Base-by-base conservation (phyloP, 495 filamentous ascomycete species). In the Trichoderma orchidacearum region DNA sequence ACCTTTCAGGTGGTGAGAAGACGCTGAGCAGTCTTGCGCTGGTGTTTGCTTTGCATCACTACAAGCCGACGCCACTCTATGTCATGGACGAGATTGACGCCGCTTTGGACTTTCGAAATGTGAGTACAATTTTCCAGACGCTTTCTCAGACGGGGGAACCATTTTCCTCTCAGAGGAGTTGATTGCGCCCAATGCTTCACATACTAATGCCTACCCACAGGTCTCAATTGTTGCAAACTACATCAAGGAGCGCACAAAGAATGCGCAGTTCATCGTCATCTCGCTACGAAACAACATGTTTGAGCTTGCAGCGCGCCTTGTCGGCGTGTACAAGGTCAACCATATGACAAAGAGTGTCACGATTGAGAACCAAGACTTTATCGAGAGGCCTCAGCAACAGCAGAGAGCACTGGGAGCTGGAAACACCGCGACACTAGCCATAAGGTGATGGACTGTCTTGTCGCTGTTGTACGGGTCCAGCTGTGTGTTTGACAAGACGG, bases 61-160 rank as follows among this genome's bases (percentile, higher is more conserved):
- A 96, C 66, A 95, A 95, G 72, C 93, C 93, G 6, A 98, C 93
- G 36, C 93, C 93, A 58, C 70, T 98, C 57, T 98, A 98, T 70
- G 93, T 98, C 54, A 98, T 98, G 93, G 93, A 98, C 70, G 93
- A 98, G 74, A 98, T 98, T 71, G 93, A 98, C 72, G 93, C 93
- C 17, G 93, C 93, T 30, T 66, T 98, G 77, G 93, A 98, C 75
- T 98, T 98, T 77, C 75, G 90, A 67, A 98, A 98, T 67, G 90
- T 93, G 66, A 85, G 89, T 81, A 50, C 28, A 15, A 9, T n/a
- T 18, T 28, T 30, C 36, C 8, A 27, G 21, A 4, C 41, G 6
- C 12, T 12, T 27, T 18, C 17, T 45, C 30, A 30, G 23, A 27
- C 41, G 52, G 2, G 3, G 29, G 29, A 1, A 15, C 50, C 51